A percentile compares a stretch with the other conserved stretches of the same genome.
These are phyloP conservation scores for Kluyveromyces dobzhanskii DNA, from an alignment of 805 yeast species.

Conservation along the genomic window DNA sequence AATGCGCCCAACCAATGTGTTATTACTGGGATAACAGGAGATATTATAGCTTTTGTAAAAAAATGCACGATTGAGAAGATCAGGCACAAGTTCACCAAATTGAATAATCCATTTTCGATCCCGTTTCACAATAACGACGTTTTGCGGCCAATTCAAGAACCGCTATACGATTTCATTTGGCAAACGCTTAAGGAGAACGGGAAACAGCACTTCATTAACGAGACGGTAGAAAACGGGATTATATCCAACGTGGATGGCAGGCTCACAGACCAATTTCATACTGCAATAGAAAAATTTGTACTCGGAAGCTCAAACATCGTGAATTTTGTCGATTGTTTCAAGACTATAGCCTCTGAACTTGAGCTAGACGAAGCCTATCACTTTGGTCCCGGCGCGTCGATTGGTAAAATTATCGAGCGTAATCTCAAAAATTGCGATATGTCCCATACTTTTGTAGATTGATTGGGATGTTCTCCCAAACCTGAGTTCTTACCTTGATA, in stretches of 20 bases:
- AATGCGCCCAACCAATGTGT: constrained; percentile 28
- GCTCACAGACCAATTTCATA: constrained; percentile 18
- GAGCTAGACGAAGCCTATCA: constrained; percentile 16
- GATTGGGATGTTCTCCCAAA: too few species aligned
- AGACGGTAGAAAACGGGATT: constrained; percentile 21
- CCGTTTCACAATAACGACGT: constrained; percentile 29
- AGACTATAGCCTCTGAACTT: constrained; percentile 16
- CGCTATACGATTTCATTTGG: constrained; percentile 28
- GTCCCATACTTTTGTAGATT: background rate
- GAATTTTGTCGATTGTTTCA: constrained; percentile 27
- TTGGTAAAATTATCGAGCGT: constrained; percentile 22
- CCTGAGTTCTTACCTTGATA: too few species aligned
- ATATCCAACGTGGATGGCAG: constrained; percentile 26
- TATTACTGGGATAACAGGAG: constrained; percentile 24
- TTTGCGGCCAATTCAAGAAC: constrained; percentile 25
- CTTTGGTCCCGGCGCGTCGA: constrained; percentile 28
- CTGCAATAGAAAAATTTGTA: constrained; percentile 28
- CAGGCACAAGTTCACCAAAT: constrained; percentile 10
- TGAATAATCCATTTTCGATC: constrained; percentile 25
- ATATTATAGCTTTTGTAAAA: constrained; percentile 14
- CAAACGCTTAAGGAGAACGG: constrained; percentile 22
- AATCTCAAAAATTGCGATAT: constrained; percentile 11
- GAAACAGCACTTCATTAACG: constrained; percentile 15
- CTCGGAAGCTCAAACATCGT: constrained; percentile 27
- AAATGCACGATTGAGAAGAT: constrained; percentile 13